phyloP scores from a whole-genome alignment of 768 basidiomycete genomes.

The Podaxis sp. region DNA sequence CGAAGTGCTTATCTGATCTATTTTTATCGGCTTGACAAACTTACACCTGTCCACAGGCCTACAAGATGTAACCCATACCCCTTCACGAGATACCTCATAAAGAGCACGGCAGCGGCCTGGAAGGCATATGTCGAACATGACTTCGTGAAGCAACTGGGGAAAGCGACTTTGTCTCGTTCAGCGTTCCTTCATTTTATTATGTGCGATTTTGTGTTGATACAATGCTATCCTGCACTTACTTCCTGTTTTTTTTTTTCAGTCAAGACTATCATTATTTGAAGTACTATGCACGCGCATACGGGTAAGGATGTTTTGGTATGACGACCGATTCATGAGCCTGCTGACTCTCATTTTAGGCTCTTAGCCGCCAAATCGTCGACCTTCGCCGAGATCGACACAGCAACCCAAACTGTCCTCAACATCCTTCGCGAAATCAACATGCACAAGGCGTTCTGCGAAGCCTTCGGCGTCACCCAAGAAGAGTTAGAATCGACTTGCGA shows the following conservation, averaged over 20 bases:
- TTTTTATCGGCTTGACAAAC: background rate
- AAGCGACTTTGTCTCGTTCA: constrained; percentile 63
- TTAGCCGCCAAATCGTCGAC: constrained; percentile 75
- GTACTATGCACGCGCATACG: constrained; percentile 84
- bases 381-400: constrained; percentile 59
- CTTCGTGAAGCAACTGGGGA: constrained; percentile 75
- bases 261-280: constrained; percentile 82
- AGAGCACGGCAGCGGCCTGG: constrained; percentile 56
- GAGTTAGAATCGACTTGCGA: constrained; percentile 66
- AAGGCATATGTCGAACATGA: constrained; percentile 78
- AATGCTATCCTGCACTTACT: background rate
- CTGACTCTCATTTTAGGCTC: constrained; percentile 40
- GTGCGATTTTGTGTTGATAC: constrained; percentile 35
- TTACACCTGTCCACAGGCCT: constrained; percentile 38
- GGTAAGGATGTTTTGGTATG: constrained; percentile 34
- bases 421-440: constrained; percentile 69
- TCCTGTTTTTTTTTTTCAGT: constrained; percentile 33
- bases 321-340: background rate
- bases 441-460: constrained; percentile 68
- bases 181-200: constrained; percentile 84
- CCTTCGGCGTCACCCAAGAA: constrained; percentile 62
- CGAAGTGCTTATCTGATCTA: constrained; percentile 33
- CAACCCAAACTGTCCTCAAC: constrained; percentile 60
- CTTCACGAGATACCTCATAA: constrained; percentile 63
- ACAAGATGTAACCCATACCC: constrained; percentile 64